phyloP scores from a whole-genome alignment of 805 yeast species.

The Nakazawaea populi region DNA sequence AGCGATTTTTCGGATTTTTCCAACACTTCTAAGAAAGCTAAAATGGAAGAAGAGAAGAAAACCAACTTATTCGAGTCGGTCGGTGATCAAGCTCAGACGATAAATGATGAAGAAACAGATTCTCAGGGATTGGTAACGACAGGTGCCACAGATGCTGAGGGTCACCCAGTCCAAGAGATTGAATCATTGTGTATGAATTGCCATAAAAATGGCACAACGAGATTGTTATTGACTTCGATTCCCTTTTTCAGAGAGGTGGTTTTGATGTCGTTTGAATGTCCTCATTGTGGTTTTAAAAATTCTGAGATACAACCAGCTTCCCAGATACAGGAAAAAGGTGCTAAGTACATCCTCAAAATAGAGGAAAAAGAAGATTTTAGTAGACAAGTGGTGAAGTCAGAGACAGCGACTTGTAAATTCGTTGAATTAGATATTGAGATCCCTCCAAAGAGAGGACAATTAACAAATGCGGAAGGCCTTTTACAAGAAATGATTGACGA shows the following conservation, averaged over 20 bases:
- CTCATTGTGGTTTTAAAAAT: conserved; percentile 89
- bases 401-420: conserved; percentile 74
- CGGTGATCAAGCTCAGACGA: conserved; percentile 52
- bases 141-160: conserved; percentile 78
- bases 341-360: conserved; percentile 61
- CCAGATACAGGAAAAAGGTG: conserved; percentile 83
- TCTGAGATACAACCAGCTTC: conserved; percentile 96
- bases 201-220: conserved; percentile 75
- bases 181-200: conserved; percentile 97
- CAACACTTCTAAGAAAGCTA: conserved; percentile 20
- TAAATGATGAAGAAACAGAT: conserved; percentile 24
- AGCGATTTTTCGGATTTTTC: background rate
- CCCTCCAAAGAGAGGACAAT: conserved; percentile 91
- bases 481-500: conserved; percentile 80
- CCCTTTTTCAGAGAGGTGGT: conserved; percentile 91
- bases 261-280: conserved; percentile 92
- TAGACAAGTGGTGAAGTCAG: conserved; percentile 90
- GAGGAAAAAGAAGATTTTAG: conserved; percentile 70
- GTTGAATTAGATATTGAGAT: conserved; percentile 86
- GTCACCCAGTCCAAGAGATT: conserved; percentile 93
- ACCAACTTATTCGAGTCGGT: conserved; percentile 49
- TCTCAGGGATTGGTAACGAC: conserved; percentile 48
- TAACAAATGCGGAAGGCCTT: conserved; percentile 89
- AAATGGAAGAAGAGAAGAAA: conserved; percentile 19
- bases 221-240: conserved; percentile 78